Evolutionary conservation across 1,284 basidiomycete species (phyloP), one percentile per base, ranked within the genome.

Genomic region (Ceratobasidium sp.): DNA sequence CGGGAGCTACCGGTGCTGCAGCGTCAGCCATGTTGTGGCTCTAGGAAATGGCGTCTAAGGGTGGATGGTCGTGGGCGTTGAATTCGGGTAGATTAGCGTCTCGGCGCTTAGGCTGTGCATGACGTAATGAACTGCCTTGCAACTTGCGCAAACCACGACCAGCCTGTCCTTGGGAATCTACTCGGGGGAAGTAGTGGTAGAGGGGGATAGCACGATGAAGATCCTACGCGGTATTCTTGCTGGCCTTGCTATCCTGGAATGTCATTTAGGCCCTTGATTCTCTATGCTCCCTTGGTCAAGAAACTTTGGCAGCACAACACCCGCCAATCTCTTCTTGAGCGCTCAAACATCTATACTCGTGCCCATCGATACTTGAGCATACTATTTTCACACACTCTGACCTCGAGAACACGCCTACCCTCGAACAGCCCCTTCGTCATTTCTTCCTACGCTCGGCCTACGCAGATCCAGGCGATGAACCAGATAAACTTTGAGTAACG

Each of bases 31-130:
- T 71, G 32, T 61, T 22, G 61, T 44, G 19, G 32, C 22, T 64
- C 44, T 22, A 51, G 13, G 49, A 51, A 52, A 25, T 32, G 49
- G 25, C 40, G 54, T 25, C 9, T 61, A 61, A 5, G 56, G 40
- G 15, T 37, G 29, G 61, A 46, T 64, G 61, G 61, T 59, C 25
- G 61, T 64, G 61, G 61, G 43, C 17, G 61, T 43, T 43, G 61
- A 46, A 64, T 43, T 40, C 5, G 61, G 37, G 17, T 15, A 43
- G 61, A 64, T 43, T 25, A 13, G 37, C 3, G 64, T 49, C 40
- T 56, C 22, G 51, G 67, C 67, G 67, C 67, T 69, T 69, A 37
- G 22, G 61, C 61, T 43, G 61, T 64, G 25, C 13, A 32, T 59
- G 49, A 54, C 67, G 52, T 56, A 54, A 69, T n/a, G 67, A n/a